phyloP scores from a whole-genome alignment of 2,329 filamentous ascomycete genomes.

The Epichloe aotearoae region DNA sequence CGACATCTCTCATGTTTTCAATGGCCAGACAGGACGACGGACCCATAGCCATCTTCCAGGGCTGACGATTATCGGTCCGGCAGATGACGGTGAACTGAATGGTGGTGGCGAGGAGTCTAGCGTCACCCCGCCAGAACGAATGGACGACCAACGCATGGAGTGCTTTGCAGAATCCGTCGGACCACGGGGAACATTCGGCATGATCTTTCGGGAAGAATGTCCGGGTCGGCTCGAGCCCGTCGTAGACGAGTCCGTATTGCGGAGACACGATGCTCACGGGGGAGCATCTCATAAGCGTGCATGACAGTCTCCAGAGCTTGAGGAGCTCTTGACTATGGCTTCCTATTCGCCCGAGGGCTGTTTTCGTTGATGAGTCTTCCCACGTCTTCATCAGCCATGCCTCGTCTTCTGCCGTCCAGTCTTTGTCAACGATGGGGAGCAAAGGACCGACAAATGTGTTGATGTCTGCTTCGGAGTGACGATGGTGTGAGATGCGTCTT shows the following conservation, averaged over 20 bases:
- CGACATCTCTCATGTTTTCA: background rate
- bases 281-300: background rate
- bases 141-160: background rate
- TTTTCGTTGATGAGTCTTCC: background rate
- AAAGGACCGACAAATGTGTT: background rate
- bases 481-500: background rate
- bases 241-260: background rate
- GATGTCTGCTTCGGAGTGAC: background rate
- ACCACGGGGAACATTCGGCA: background rate
- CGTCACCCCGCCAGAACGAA: background rate
- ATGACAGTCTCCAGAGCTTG: background rate
- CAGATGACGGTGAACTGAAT: slow-evolving; percentile 2
- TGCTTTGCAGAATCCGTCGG: slow-evolving; percentile 1
- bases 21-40: background rate
- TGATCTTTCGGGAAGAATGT: background rate
- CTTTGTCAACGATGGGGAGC: background rate
- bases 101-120: background rate
- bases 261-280: slow-evolving; percentile 1
- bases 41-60: background rate
- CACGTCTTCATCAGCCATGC: background rate
- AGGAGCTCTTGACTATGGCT: background rate
- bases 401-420: background rate
- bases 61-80: background rate
- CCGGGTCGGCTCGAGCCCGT: background rate
- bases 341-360: background rate